phyloP scores from a whole-genome alignment of 2,329 filamentous ascomycete genomes.

The Rutstroemia sydowiana region DNA sequence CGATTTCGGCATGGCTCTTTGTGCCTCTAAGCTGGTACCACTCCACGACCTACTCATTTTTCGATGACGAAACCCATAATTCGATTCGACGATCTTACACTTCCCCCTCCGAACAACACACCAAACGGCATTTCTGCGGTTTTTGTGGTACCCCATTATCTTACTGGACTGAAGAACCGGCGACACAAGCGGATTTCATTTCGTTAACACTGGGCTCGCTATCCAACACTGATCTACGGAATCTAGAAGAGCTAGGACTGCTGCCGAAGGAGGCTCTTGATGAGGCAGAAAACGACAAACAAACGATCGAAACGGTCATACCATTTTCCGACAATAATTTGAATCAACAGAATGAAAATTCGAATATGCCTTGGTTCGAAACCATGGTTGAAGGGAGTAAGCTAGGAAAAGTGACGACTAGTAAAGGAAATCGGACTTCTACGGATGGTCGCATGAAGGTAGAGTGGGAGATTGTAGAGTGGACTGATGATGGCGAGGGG shows the following conservation, averaged over 20 bases:
- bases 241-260: slow-evolving; percentile 69
- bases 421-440: slow-evolving; percentile 46
- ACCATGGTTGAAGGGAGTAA: slow-evolving; percentile 69
- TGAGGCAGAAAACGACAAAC: slow-evolving; percentile 29
- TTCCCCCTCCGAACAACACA: slow-evolving; percentile 44
- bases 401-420: slow-evolving; percentile 59
- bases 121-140: slow-evolving; percentile 78
- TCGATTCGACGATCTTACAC: slow-evolving; percentile 62
- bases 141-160: slow-evolving; percentile 83
- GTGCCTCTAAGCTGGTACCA: slow-evolving; percentile 77
- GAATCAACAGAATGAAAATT: slow-evolving; percentile 28
- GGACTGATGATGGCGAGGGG: slow-evolving; percentile 42
- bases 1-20: slow-evolving; percentile 73
- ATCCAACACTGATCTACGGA: slow-evolving; percentile 59
- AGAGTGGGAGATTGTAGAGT: slow-evolving; percentile 82
- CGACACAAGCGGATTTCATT: slow-evolving; percentile 68
- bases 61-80: slow-evolving; percentile 65
- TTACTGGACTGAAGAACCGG: slow-evolving; percentile 72
- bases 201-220: slow-evolving; percentile 76
- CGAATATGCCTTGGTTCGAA: slow-evolving; percentile 78
- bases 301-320: slow-evolving; percentile 20
- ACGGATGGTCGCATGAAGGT: slow-evolving; percentile 59
- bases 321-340: slow-evolving; percentile 11
- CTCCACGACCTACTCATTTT: slow-evolving; percentile 66
- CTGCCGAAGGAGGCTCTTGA: slow-evolving; percentile 44